Base-by-base conservation (phyloP, 352 stramenopile species). In the Phytophthora parvispora region DNA sequence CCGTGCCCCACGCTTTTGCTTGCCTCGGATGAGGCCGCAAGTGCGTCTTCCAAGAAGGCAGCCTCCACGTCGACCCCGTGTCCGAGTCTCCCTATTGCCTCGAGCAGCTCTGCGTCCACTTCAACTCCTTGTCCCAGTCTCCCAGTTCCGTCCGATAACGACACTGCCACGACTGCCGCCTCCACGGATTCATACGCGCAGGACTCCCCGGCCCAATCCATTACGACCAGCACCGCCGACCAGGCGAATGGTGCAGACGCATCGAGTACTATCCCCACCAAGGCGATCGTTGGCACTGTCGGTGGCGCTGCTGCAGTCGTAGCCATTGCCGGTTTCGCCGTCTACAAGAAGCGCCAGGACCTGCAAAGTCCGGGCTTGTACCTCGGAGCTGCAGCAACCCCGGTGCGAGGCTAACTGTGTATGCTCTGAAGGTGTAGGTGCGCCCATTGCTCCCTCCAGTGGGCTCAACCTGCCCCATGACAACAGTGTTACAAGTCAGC, bases 301-400 rank as follows among this genome's bases (percentile, higher is more conserved):
- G 64, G 43, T 34, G 64, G 36, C 18, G 24, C 56, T 34, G 64
- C 48, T 43, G 64, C 56, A 6, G 56, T 62, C 34, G 64, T 31
- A 18, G 64, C 49, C 22, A 43, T 72, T 24, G 64, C 56, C 24
- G 64, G 15, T 16, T 50, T 72, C 32, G 64, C 48, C 5, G 10
- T 52, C 40, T 72, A 63, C 57, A 72, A 67, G 64, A 60, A 67
- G 22, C 64, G 57, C 7, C 47, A 63, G 25, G 29, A 6, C 40
- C 22, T 53, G 28, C 32, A 12, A n/a, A 72, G 49, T 34, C 40
- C 64, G 1, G 49, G 50, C n/a, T 18, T 62, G 36, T 72, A 66
- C 58, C 38, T 62, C 15, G 64, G 34, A 18, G 42, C 64, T 3
- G 43, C 45, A 18, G 36, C 64, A 20, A 67, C 64, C 1, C 64